A percentile compares a stretch with the other conserved stretches of the same genome.
Conservation (phyloP, 495 filamentous ascomycete genomes). For the Aspergillus hancockii region DNA sequence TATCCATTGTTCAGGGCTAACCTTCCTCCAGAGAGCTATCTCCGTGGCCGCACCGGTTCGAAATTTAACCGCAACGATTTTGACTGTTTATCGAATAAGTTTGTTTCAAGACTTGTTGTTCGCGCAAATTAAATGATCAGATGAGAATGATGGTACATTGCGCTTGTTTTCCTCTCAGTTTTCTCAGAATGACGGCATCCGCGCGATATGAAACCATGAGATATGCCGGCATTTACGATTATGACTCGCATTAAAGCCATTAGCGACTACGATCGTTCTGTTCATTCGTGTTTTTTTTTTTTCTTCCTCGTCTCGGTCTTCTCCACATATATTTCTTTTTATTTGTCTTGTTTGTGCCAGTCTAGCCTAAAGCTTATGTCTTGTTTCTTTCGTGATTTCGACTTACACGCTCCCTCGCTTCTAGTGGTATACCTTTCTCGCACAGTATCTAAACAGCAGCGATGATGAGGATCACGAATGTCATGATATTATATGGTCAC, state of each 20-base stretch:
- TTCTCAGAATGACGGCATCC: conserved; percentile 17
- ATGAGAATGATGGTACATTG: conserved; percentile 18
- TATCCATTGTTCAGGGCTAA: conserved; percentile 24
- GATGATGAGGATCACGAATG: conserved; percentile 53
- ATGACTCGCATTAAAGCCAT: conserved; percentile 27
- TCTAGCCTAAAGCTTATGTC: conserved; percentile 27
- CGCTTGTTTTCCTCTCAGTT: conserved; percentile 5
- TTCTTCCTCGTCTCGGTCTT: conserved; percentile 15
- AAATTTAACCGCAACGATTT: conserved; percentile 89
- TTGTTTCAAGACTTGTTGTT: conserved; percentile 89
- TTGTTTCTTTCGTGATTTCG: conserved; percentile 23
- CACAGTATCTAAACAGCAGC: conserved; percentile 44
- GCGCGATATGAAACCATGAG: conserved; percentile 28
- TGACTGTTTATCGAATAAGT: conserved; percentile 91
- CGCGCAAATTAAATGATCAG: conserved; percentile 72
- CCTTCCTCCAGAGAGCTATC: conserved; percentile 55
- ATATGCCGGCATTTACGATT: conserved; percentile 31
- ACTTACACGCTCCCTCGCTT: conserved; percentile 19
- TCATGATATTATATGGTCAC: conserved; percentile 51
- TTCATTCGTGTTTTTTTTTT: conserved; percentile 21
- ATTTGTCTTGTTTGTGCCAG: conserved; percentile 24
- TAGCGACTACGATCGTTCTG: conserved; percentile 24
- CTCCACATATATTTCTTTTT: conserved; percentile 17
- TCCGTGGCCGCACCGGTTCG: conserved; percentile 56
- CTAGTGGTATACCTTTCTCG: conserved; percentile 46